phyloP scores from a whole-genome alignment of 148 eudicot genomes.

The Polygonum maritimum region DNA sequence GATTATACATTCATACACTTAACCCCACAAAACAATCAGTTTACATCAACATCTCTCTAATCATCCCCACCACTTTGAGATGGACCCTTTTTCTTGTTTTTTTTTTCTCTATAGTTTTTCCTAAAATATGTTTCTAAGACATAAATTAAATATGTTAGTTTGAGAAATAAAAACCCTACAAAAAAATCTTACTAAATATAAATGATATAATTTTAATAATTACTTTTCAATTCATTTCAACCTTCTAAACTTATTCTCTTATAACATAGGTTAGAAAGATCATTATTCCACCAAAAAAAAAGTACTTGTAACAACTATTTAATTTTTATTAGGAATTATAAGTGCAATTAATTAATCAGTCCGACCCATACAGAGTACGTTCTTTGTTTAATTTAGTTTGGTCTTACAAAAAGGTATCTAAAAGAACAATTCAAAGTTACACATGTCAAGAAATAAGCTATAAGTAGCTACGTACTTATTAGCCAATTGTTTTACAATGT shows the following conservation, averaged over 20 bases:
- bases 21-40: constrained; percentile 6
- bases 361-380: not conserved
- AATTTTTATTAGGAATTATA: not conserved
- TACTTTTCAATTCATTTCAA: too few species aligned
- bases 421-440: not conserved
- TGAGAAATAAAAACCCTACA: too few species aligned
- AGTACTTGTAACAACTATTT: not conserved
- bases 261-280: too few species aligned
- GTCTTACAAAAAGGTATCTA: not conserved
- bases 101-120: not conserved
- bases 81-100: constrained; percentile 5
- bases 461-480: not conserved
- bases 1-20: not conserved
- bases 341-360: not conserved
- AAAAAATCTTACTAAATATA: too few species aligned
- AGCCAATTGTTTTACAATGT: not conserved
- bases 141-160: too few species aligned
- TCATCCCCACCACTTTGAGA: not conserved
- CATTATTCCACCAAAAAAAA: not conserved
- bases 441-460: not conserved
- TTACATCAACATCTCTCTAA: constrained; percentile 2
- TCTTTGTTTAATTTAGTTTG: not conserved
- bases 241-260: too few species aligned
- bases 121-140: too few species aligned
- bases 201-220: too few species aligned